Conservation (phyloP, 768 basidiomycete genomes). For the Suillus spraguei region DNA sequence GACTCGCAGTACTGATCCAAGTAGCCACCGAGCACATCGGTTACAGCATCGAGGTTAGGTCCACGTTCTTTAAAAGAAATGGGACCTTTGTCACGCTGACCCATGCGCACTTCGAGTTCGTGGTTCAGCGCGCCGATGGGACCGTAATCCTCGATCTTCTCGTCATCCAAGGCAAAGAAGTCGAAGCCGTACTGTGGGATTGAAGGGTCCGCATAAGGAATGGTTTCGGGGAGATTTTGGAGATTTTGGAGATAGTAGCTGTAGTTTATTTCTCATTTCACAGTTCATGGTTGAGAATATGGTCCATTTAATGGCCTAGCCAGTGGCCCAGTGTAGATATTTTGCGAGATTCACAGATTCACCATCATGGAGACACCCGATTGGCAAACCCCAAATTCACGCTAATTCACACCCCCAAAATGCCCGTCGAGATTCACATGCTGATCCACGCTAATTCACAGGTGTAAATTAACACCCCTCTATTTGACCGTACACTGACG, state of each 20-base stretch:
- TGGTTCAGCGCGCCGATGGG: not conserved
- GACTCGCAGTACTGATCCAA: not conserved
- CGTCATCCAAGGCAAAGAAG: not conserved
- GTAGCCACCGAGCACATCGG: conserved; percentile 14
- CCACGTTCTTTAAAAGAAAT: conserved; percentile 15
- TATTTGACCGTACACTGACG: too few relatives aligned
- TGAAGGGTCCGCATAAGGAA: not conserved
- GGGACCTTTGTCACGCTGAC: conserved; percentile 11
- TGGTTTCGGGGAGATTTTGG: not conserved
- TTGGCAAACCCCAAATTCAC: not conserved
- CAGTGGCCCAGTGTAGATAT: not conserved
- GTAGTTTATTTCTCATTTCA: not conserved
- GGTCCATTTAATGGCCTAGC: not conserved
- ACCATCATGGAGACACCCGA: not conserved
- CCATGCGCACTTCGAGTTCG: not conserved
- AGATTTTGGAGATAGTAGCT: not conserved
- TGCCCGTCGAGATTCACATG: too few relatives aligned
- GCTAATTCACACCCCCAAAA: too few relatives aligned
- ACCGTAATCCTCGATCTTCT: not conserved
- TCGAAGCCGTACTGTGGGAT: not conserved
- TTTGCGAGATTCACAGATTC: not conserved
- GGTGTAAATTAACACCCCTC: too few relatives aligned
- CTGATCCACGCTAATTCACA: too few relatives aligned
- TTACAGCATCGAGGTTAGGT: conserved; percentile 11
- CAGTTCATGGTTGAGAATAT: not conserved